Evolutionary conservation across 768 basidiomycete species (phyloP), one percentile per base, ranked within the genome.

Genomic region (Tylopilus subfusipes): DNA sequence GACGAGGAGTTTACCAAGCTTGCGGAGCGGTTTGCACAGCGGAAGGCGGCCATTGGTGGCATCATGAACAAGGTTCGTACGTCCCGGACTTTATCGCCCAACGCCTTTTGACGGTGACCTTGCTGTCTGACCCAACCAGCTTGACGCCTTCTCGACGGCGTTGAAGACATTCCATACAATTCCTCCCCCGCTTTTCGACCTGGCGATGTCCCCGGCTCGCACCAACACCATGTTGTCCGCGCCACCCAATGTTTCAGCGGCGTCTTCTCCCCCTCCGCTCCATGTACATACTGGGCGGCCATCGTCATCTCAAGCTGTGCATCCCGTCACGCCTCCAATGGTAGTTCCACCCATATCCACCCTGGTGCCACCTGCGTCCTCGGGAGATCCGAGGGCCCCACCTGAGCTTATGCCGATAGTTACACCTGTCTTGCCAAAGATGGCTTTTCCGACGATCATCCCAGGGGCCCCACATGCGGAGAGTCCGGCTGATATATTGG

Each of bases 1-100:
- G 86, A 86, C 58, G 82, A 81, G 49, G 84, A 89, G 63, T 90
- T 91, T 66, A 77, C 79, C 8, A 82, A 76, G 56, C 74, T 90
- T 33, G 79, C 85, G 9, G 78, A 81, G 52, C 83, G 84, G 61
- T 90, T 91, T 64, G 78, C 81, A 48, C 84, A 83, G 25, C 77
- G 85, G 51, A 88, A 84, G 64, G 79, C 82, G 54, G 81, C 82
- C 30, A 86, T 90, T 19, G 78, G 82, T 49, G 78, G 75, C 29
- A 86, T 92, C 30, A 90, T 91, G 89, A 67, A 66, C 67, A 89
- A 88, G 78, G 89, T 86, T 56, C 30, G 58, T 52, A 19, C 44
- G 16, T 52, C 19, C 30, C 2, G 13, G 21, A 6, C 5, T 30
- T 29, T n/a, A 5, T 27, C 18, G 4, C 14, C 24, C 19, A 5